phyloP scores from a whole-genome alignment of 176 grass and related monocot species.

The Aegilops longissima region DNA sequence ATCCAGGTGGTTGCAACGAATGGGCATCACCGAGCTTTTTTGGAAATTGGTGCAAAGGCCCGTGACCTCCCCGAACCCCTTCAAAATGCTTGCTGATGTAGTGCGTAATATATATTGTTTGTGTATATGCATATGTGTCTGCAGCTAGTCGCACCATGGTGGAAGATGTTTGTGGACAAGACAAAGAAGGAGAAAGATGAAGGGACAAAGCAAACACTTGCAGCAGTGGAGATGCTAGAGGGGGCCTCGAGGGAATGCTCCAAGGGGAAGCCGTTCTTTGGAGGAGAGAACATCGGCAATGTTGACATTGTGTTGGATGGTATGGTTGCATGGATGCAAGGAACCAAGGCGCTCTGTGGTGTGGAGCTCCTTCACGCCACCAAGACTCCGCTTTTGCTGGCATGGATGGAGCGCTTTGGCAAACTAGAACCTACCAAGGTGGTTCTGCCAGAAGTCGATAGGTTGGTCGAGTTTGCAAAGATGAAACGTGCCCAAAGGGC shows the following conservation, averaged over 20 bases:
- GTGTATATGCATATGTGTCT: not conserved
- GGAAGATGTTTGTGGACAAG: not conserved
- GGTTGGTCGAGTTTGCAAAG: not conserved
- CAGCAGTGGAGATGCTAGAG: not conserved
- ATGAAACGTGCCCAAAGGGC: not conserved
- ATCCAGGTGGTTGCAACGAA: too few relatives aligned
- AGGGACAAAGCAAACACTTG: not conserved
- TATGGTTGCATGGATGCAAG: not conserved
- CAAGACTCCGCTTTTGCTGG: not conserved
- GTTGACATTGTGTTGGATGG: slow-evolving; percentile 29
- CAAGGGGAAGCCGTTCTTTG: not conserved
- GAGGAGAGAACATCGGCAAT: slow-evolving; percentile 12
- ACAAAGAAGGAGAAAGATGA: not conserved
- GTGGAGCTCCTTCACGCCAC: slow-evolving; percentile 8
- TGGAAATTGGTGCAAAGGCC: too few relatives aligned
- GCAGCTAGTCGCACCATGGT: not conserved
- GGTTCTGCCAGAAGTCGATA: not conserved
- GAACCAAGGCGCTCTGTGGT: not conserved
- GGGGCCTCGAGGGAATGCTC: not conserved
- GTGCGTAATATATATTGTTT: too few relatives aligned
- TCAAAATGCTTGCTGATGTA: too few relatives aligned
- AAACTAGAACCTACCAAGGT: not conserved
- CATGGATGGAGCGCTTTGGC: slow-evolving; percentile 6
- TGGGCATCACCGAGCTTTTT: too few relatives aligned
- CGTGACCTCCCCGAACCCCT: too few relatives aligned